A percentile compares a stretch with the other conserved stretches of the same genome.
Evolutionary conservation across 169 alveolate genomes (phyloP).

Genomic region (Eimeria sp.): DNA sequence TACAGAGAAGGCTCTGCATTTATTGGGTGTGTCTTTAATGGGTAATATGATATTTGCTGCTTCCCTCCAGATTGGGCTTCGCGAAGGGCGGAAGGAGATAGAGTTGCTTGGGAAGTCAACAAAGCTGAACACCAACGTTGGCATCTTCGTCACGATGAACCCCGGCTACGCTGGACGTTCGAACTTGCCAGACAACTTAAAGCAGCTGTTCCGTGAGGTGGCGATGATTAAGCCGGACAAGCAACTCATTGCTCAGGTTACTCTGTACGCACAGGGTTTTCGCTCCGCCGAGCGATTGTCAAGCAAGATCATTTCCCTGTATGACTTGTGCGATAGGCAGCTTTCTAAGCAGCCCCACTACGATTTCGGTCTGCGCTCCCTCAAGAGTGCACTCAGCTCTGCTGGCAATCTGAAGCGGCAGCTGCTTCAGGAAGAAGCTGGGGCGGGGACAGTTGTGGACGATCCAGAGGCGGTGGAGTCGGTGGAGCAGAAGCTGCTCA

Average conservation of each 20-base stretch:
- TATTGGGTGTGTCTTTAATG: neutral
- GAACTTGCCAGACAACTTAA: slow-evolving; percentile 97
- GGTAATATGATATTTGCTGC: neutral
- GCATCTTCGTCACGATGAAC: slow-evolving; percentile 97
- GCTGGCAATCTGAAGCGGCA: slow-evolving; percentile 97
- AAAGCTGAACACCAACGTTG: slow-evolving; percentile 95
- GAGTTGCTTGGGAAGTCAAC: slow-evolving; percentile 87
- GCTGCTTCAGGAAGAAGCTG: slow-evolving; percentile 84
- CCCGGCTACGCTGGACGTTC: slow-evolving; percentile 98
- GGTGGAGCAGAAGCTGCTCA: slow-evolving; percentile 95
- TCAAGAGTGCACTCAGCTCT: slow-evolving; percentile 96
- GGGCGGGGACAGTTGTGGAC: slow-evolving; percentile 29
- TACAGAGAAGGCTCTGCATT: neutral
- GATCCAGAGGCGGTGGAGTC: slow-evolving; percentile 85
- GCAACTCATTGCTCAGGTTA: slow-evolving; percentile 94
- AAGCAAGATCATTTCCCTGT: slow-evolving; percentile 97
- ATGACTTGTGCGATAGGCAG: slow-evolving; percentile 97
- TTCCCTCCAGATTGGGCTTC: slow-evolving; percentile 50
- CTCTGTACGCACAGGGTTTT: slow-evolving; percentile 65
- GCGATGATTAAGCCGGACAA: slow-evolving; percentile 98
- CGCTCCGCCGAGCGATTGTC: slow-evolving; percentile 95
- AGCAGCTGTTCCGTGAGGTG: slow-evolving; percentile 96
- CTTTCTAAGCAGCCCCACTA: slow-evolving; percentile 98
- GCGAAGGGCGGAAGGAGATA: slow-evolving; percentile 74
- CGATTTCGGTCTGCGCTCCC: slow-evolving; percentile 99